Evolutionary conservation across 2,329 filamentous ascomycete species (phyloP).

Genomic region (Colletotrichum lupini): DNA sequence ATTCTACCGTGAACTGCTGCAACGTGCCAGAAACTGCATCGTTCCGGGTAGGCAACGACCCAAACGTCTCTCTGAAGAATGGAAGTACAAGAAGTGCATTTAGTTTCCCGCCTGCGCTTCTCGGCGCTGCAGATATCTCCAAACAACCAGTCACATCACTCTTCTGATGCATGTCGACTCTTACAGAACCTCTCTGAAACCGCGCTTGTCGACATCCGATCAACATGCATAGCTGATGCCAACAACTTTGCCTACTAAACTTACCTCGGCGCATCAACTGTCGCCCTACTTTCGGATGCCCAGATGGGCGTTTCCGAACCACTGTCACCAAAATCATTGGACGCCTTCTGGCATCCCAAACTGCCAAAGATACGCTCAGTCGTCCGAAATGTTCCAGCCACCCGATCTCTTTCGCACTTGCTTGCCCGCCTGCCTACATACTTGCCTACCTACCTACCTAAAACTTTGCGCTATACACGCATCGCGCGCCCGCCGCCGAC

Average conservation of each 20-base stretch:
- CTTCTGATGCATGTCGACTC: background rate
- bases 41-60: background rate
- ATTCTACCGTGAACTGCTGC: background rate
- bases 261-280: background rate
- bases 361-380: background rate
- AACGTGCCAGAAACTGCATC: slow-evolving; percentile 9
- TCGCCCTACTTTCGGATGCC: slow-evolving; percentile 2
- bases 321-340: background rate
- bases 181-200: background rate
- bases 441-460: background rate
- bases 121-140: background rate
- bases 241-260: background rate
- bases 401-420: background rate
- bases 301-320: slow-evolving; percentile 1
- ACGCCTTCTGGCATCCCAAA: background rate
- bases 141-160: background rate
- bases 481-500: background rate
- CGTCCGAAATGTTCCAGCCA: background rate
- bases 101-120: background rate
- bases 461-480: background rate
- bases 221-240: background rate
- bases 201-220: background rate
- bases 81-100: background rate
- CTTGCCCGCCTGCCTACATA: background rate
- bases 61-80: background rate